A percentile compares a stretch with the other conserved stretches of the same genome.
Conservation (phyloP, 108 stramenopile genomes). For the Epithemia pelagica region DNA sequence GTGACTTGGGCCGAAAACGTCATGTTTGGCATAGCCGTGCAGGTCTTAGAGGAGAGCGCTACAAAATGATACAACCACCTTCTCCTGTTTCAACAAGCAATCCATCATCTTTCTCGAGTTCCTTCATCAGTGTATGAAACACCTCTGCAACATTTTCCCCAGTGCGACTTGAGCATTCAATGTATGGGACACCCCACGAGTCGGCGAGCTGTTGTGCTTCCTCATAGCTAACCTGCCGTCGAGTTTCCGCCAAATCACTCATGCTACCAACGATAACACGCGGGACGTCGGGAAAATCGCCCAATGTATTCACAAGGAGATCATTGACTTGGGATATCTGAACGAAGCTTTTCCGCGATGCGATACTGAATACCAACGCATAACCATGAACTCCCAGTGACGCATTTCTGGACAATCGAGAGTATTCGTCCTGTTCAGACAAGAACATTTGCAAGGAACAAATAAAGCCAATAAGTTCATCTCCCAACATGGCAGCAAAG, state of each 20-base stretch:
- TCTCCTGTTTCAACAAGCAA: conserved; percentile 63
- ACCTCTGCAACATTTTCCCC: conserved; percentile 80
- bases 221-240: conserved; percentile 9
- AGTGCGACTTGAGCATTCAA: conserved; percentile 79
- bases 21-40: no score
- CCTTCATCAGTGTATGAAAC: conserved; percentile 79
- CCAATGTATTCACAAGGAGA: conserved; percentile 63
- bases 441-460: no score
- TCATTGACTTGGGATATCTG: conserved; percentile 76
- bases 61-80: conserved; percentile 59
- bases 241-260: conserved; percentile 51
- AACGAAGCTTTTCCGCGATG: conserved; percentile 70
- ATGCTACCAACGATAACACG: conserved; percentile 84
- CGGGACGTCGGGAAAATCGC: conserved; percentile 78
- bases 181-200: conserved; percentile 65
- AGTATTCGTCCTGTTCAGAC: conserved; percentile 82
- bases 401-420: conserved; percentile 78
- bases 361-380: conserved; percentile 68
- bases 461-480: no score
- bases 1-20: no score
- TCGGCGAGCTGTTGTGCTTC: conserved; percentile 74
- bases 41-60: no score
- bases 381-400: conserved; percentile 85
- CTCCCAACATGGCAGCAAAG: no score
- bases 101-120: conserved; percentile 87